A percentile compares a stretch with the other conserved stretches of the same genome.
Evolutionary conservation across 495 filamentous ascomycete genomes (phyloP).

Genomic region (Penicillium chermesinum): DNA sequence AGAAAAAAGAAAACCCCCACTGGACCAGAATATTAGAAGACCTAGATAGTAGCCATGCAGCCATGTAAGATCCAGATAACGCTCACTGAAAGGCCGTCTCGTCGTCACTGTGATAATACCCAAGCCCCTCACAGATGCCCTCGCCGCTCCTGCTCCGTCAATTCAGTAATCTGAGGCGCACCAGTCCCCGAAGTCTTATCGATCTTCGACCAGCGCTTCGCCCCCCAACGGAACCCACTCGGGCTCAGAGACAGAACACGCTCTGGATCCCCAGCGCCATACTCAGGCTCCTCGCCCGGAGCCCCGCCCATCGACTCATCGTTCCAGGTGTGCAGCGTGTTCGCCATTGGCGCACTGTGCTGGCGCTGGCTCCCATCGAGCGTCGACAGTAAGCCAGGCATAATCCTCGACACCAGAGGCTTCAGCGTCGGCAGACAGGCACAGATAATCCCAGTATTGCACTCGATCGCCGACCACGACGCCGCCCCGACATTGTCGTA

Average conservation of each 20-base stretch:
- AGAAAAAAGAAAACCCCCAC: no score
- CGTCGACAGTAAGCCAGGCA: slow-evolving; percentile 31
- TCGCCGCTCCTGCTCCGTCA: not conserved
- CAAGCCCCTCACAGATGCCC: not conserved
- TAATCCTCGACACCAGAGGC: slow-evolving; percentile 55
- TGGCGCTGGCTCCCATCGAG: slow-evolving; percentile 19
- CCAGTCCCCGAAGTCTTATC: slow-evolving; percentile 7
- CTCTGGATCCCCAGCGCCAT: slow-evolving; percentile 24
- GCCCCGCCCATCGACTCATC: slow-evolving; percentile 30
- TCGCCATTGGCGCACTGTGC: slow-evolving; percentile 11
- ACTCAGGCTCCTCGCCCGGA: slow-evolving; percentile 31
- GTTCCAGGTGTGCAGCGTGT: slow-evolving; percentile 26
- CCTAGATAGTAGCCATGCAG: no score
- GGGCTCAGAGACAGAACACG: slow-evolving; percentile 21
- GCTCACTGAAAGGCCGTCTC: no score
- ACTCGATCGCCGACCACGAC: slow-evolving; percentile 84
- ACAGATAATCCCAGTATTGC: slow-evolving; percentile 82
- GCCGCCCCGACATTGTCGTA: slow-evolving; percentile 55
- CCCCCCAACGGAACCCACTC: slow-evolving; percentile 9
- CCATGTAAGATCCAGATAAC: no score
- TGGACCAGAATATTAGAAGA: no score
- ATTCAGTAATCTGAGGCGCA: slow-evolving; percentile 5
- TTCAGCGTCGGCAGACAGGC: slow-evolving; percentile 85
- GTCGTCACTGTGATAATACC: no score
- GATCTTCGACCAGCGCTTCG: not conserved